Base-by-base conservation (phyloP, 2,329 filamentous ascomycete species). In the Ophiocordyceps unilateralis region DNA sequence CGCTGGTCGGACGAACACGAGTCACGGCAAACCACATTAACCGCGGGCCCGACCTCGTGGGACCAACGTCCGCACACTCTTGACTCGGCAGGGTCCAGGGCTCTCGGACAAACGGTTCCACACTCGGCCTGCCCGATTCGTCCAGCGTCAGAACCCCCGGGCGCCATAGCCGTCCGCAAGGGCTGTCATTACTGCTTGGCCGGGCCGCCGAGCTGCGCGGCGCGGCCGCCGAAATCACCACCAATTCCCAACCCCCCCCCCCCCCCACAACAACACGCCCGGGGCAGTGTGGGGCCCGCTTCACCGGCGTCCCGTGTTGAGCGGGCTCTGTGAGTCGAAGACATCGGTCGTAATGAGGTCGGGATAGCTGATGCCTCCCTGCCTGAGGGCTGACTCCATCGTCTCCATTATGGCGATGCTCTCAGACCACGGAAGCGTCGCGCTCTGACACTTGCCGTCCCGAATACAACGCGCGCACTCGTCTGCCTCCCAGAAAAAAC, bases 401-500 rank as follows among this genome's bases (percentile, higher is more conserved):
- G 67, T 65, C 57, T 88, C 80, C 86, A 94, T 93, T 48, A 94
- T 85, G 41, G 78, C 70, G 43, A 93, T 68, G 55, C 81, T 89
- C 70, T 94, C 87, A 39, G 75, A 70, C 67, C 76, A 74, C 19
- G 79, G 76, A 60, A 91, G 64, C 12, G 70, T 71, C 40, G 72
- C 69, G 56, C 84, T 86, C 67, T 93, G 80, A 53, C 79, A 72
- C 62, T 76, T 77, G 20, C 85, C 83, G 56, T 91, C 85, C 38
- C 81, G 69, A 45, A 93, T 56, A 50, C 81, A 84, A 39, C 78
- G 69, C 23, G 80, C 83, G 49, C 76, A 81, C 65, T 86, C 83
- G 57, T 88, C 83, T 1, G 84, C 84, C 59, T 88, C 82, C 81
- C 81, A 89, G 64, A 85, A 91, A 83, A 93, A 91, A 41, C 85